Base-by-base conservation (phyloP, 2,329 filamentous ascomycete genomes). In the Alternaria hordeiaustralica region DNA sequence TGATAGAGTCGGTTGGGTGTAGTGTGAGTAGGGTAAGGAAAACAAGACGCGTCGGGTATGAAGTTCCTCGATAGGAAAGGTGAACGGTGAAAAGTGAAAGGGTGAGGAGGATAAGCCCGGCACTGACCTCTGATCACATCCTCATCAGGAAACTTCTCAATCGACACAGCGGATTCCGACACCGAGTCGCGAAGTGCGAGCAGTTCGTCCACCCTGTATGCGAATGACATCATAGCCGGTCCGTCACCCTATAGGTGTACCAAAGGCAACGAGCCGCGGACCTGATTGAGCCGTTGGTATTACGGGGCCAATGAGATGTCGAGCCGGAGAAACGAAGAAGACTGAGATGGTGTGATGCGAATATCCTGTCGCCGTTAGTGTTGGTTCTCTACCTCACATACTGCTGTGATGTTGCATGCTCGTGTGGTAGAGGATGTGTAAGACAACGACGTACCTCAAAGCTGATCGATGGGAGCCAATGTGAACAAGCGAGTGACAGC, bases 51-150 rank as follows among this genome's bases (percentile, higher is more conserved):
- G n/a, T 21, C 41, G 20, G 23, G n/a, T 13, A 26, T 12, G 23
- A 45, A 21, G 12, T 15, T 58, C 12, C 13, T 51, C 5, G 20
- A 30, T 15, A 12, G 50, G 45, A 46, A 63, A 54, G 25, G 55
- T 63, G 64, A 63, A 63, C 21, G 45, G 66, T 68, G 68, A 68
- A 57, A 6, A 51, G 59, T 65, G 60, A 65, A 57, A 21, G 55
- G 46, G 69, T 64, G 67, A 64, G 21, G 61, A 54, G 54, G 58
- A 54, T 43, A 51, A 41, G 46, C 9, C 30, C 44, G 53, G 60
- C 25, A 72, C 79, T 71, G 57, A 81, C 80, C 80, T 76, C 80
- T 81, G 70, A 82, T 79, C 18, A 76, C 78, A 58, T 82, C 79
- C 67, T 81, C 80, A 58, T 81, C 76, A 15, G 75, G 74, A 58